Base-by-base conservation (phyloP, 495 filamentous ascomycete genomes). In the Elasticomyces elasticus region DNA sequence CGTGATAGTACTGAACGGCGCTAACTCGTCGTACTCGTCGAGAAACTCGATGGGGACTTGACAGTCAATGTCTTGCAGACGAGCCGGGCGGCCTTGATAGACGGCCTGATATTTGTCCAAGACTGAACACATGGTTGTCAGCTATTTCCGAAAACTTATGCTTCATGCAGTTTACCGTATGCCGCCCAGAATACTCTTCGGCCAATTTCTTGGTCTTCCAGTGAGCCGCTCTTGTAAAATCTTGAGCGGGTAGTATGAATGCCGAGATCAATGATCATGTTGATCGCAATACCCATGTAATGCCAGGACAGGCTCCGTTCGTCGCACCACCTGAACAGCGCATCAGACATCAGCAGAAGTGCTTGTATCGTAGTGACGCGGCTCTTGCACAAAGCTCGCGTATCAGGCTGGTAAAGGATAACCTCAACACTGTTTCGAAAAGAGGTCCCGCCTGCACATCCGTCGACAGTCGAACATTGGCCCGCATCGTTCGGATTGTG, bases 361-460 rank as follows among this genome's bases (percentile, higher is more conserved):
- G 74, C 74, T 52, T 75, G 72, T 5, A 74, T 65, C 0, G 72
- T 76, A 0, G 73, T 69, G 41, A 77, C 73, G 10, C 70, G 59
- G 52, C 70, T 74, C 17, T 58, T 59, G 35, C 73, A 72, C 11
- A 76, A 64, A 2, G 53, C 62, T n/a, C 61, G 62, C 12, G 25
- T 65, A 2, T 76, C 60, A 1, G 76, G 62, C 40, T 74, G n/a
- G n/a, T n/a, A n/a, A n/a, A n/a, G n/a, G n/a, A n/a, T n/a, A n/a
- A n/a, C n/a, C n/a, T n/a, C n/a, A n/a, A n/a, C n/a, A n/a, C n/a
- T n/a, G n/a, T n/a, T n/a, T n/a, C n/a, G n/a, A n/a, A n/a, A n/a
- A n/a, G n/a, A n/a, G n/a, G n/a, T n/a, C n/a, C n/a, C n/a, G n/a
- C n/a, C n/a, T n/a, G n/a, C n/a, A n/a, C n/a, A n/a, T n/a, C n/a